Conservation (phyloP, 352 stramenopile genomes). For the Blastocystis sp. region DNA sequence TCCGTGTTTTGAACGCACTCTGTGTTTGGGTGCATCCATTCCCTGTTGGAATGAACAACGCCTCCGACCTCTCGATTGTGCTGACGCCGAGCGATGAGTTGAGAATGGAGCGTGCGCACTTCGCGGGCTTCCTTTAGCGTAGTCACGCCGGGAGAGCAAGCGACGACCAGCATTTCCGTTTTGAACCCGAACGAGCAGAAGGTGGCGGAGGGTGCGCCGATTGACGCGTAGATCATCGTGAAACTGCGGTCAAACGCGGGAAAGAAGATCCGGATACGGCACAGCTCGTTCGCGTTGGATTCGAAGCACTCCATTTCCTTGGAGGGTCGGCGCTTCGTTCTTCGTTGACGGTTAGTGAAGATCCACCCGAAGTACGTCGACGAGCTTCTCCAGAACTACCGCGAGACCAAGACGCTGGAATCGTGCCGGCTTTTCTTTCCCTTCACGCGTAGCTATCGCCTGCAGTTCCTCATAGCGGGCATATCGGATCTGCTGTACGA, state of each 20-base stretch:
- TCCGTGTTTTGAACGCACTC: too few species aligned
- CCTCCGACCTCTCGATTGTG: neutral
- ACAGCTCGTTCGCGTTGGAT: constrained; percentile 27
- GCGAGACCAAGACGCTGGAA: constrained; percentile 20
- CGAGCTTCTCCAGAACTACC: constrained; percentile 43
- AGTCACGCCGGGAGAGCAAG: constrained; percentile 30
- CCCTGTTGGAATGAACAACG: neutral
- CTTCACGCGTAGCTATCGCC: constrained; percentile 8
- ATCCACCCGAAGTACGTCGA: constrained; percentile 42
- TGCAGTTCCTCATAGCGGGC: constrained; percentile 32
- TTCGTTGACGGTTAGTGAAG: constrained; percentile 1
- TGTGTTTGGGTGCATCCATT: too few species aligned
- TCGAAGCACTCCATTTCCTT: constrained; percentile 24
- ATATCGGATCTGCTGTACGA: constrained; percentile 58
- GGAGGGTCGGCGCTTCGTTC: neutral
- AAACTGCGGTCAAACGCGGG: constrained; percentile 56
- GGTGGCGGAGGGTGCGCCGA: neutral
- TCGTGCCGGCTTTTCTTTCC: neutral
- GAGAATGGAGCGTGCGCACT: neutral
- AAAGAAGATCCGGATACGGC: constrained; percentile 45
- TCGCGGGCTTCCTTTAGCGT: neutral
- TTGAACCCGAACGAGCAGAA: constrained; percentile 54
- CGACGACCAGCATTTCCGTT: constrained; percentile 1
- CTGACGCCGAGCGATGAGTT: neutral
- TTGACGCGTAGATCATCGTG: constrained; percentile 23